Base-by-base conservation (phyloP, 1,284 basidiomycete species). In the Apiotrichum laibachii region DNA sequence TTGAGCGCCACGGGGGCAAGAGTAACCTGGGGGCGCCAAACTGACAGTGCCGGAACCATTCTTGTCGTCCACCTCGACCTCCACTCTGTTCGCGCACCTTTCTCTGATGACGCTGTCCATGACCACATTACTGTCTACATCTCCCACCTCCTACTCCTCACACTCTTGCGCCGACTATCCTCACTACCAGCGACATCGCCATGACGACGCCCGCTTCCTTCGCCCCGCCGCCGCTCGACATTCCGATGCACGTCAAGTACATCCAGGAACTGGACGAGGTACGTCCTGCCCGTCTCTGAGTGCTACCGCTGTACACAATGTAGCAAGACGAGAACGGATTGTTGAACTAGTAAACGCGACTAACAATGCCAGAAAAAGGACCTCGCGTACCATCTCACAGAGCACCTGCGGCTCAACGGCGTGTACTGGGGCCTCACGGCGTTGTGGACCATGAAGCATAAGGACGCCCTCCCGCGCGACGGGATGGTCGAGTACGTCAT, bases 391-490 rank as follows among this genome's bases (percentile, higher is more conserved):
- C 91, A 98, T 76, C 82, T 95, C 47, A 96, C 94, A 0, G 84
- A 92, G 10, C 95, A 99, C 78, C 83, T 99, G 10, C 90, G 95
- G 11, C 82, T 98, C 79, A 99, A 98, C 75, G 95, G 93, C 11
- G 83, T 98, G 18, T 99, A 98, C 78, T 99, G 95, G 95, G 95
- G 92, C 12, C 81, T 95, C 31, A 91, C 89, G 0, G 92, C 95
- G 0, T 80, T 96, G 4, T 88, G 84, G 51, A 82, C 93, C 34
- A 88, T 99, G 85, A 84, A 83, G 0, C 84, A 83, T 31, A 81
- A 85, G 48, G 87, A 93, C 50, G 90, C 89, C 0, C 79, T 99
- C 21, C 83, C 88, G 65, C 79, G 87, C 50, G 85, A 90, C 15
- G 91, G 90, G 59, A 90, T 92, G 83, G 84, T 99, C 46, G 83